Base-by-base conservation (phyloP, 352 stramenopile species). In the Albugo candida region DNA sequence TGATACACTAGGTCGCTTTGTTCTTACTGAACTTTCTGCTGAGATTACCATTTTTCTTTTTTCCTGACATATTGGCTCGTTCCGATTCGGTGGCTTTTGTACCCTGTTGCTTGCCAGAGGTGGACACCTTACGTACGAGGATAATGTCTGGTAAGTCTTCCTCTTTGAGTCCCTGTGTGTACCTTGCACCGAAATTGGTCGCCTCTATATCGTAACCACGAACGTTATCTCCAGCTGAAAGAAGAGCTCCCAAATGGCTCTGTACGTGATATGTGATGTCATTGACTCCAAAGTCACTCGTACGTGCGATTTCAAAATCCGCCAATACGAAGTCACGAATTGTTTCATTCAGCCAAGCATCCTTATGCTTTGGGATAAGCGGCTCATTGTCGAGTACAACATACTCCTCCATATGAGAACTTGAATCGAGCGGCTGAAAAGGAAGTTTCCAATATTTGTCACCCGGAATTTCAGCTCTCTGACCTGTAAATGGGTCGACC, bases 401-500 rank as follows among this genome's bases (percentile, higher is more conserved):
- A 41, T 83, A 83, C 39, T 86, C 70, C 48, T 65, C 49, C 66
- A 86, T 68, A 21, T 64, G 64, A 0, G 59, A 56, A 47, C 62
- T 80, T 8, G 68, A 66, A n/a, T 68, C 67, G 1, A 83, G 56
- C 18, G 73, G 60, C 10, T 69, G 20, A 45, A 83, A 86, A 35
- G 70, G 69, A 47, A 61, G 11, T 53, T 82, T 82, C 70, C 70
- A 86, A 57, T 77, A 86, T 47, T 72, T 76, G 41, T 83, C 71
- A 11, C 55, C 59, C 11, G 63, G 50, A 1, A 87, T 55, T 45
- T 83, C 71, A 0, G 59, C 65, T 24, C 60, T 65, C 47, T 73
- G 68, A 24, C 62, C 67, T 0, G 68, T 68, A n/a, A 60, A 48
- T 11, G 73, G 73, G 51, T 83, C 70, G 19, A 83, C 36, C 21